Conservation (phyloP, 352 stramenopile genomes). For the Phytophthora idaei region DNA sequence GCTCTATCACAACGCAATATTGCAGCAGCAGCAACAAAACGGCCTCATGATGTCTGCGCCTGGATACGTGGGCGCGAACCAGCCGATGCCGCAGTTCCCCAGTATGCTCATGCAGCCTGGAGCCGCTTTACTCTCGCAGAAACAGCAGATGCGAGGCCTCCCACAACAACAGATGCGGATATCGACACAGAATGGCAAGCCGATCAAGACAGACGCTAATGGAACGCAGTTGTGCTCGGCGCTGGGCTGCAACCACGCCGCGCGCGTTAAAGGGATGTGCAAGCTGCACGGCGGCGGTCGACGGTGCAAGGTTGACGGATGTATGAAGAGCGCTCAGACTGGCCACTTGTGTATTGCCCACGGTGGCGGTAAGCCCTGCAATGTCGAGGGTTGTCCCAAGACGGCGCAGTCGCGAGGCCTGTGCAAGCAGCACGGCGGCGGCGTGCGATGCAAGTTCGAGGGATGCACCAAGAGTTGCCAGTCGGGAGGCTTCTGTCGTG, state of each 20-base stretch:
- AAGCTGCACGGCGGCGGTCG: constrained; percentile 82
- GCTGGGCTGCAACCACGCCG: constrained; percentile 78
- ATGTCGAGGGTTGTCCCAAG: constrained; percentile 85
- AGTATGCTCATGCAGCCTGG: constrained; percentile 74
- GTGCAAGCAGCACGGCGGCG: constrained; percentile 87
- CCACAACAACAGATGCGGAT: constrained; percentile 45
- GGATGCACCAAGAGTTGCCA: constrained; percentile 89
- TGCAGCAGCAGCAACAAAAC: constrained; percentile 48
- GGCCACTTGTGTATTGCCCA: constrained; percentile 87
- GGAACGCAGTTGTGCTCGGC: constrained; percentile 76
- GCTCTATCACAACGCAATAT: constrained; percentile 62
- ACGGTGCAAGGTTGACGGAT: constrained; percentile 87
- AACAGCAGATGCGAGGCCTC: constrained; percentile 45
- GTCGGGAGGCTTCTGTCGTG: constrained; percentile 84
- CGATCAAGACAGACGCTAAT: constrained; percentile 54
- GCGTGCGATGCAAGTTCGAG: constrained; percentile 87
- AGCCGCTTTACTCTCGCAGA: constrained; percentile 39
- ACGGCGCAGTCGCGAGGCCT: constrained; percentile 83
- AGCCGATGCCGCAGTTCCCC: constrained; percentile 53
- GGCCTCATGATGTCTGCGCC: constrained; percentile 49
- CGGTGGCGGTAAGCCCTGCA: constrained; percentile 84
- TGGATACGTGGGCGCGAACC: constrained; percentile 35
- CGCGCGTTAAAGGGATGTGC: constrained; percentile 86
- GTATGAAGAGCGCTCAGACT: constrained; percentile 88
- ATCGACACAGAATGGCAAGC: constrained; percentile 61